phyloP scores from a whole-genome alignment of 805 yeast species.

The Schizosaccharomyces lindneri region DNA sequence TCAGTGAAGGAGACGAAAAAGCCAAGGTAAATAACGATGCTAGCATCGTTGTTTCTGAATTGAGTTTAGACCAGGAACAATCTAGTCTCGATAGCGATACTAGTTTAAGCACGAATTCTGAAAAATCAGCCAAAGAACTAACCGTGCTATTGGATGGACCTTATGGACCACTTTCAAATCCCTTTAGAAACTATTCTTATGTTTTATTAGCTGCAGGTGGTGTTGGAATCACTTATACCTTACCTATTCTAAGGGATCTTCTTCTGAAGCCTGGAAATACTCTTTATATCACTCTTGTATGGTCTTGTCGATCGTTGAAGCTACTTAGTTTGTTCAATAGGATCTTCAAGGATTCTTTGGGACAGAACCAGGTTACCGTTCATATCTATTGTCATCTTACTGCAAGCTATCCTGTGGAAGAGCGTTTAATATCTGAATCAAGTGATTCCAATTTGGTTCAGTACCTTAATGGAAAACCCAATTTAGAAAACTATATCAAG shows the following conservation, averaged over 20 bases:
- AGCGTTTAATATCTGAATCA: neutral
- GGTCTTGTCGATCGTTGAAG: neutral
- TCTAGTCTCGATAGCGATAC: neutral
- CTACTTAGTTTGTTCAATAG: neutral
- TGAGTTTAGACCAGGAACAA: neutral
- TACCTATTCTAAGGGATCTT: constrained; percentile 22
- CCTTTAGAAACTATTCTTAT: neutral
- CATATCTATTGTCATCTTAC: neutral
- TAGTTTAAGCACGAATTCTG: no score
- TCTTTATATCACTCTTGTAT: neutral
- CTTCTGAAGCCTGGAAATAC: neutral
- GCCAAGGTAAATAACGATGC: neutral
- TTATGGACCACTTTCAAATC: neutral
- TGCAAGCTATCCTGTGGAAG: neutral
- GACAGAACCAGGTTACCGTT: neutral
- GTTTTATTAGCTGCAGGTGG: constrained; percentile 37
- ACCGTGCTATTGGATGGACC: neutral
- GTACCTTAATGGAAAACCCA: neutral
- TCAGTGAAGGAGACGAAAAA: neutral
- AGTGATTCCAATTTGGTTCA: neutral
- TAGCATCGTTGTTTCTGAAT: neutral
- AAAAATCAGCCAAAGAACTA: neutral
- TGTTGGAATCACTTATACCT: constrained; percentile 57
- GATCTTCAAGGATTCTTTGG: neutral
- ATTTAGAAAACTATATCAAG: neutral